These are phyloP conservation scores for Dalechampia spathulata DNA, from an alignment of 441 rosid genomes.

Conservation along the genomic window DNA sequence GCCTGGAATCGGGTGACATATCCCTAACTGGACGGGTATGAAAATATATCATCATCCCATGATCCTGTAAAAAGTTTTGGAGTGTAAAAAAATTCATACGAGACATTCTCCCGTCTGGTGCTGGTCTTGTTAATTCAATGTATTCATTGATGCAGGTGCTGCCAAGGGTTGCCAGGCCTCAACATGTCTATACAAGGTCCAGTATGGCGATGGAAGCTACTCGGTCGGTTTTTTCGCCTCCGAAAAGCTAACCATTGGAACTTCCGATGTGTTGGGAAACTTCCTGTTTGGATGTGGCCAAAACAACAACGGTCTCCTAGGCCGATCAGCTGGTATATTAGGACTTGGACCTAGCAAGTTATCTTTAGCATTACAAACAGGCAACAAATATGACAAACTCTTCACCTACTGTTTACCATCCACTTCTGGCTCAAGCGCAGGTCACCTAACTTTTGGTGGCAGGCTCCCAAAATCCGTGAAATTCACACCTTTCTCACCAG, in stretches of 20 bases:
- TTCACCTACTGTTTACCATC: constrained; percentile 27
- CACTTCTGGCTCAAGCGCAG: constrained; percentile 4
- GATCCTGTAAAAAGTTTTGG: no score
- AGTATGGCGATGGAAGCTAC: background rate
- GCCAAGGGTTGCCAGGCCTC: background rate
- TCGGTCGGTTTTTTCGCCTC: constrained; percentile 6
- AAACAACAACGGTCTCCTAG: background rate
- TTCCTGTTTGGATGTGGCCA: constrained; percentile 25
- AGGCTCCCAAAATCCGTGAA: background rate
- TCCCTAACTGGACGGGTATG: no score
- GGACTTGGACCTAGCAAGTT: constrained; percentile 17
- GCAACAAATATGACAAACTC: constrained; percentile 15
- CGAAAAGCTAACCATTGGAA: constrained; percentile 1
- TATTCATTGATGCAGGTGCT: background rate
- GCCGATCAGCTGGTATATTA: constrained; percentile 11
- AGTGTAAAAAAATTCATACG: no score
- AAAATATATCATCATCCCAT: no score
- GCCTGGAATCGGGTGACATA: no score
- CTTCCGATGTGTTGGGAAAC: background rate
- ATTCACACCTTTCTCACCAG: constrained; percentile 11
- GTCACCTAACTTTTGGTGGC: constrained; percentile 12
- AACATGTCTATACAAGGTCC: background rate
- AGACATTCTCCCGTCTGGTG: no score
- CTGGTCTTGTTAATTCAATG: background rate
- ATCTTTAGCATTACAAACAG: constrained; percentile 21